A percentile compares a stretch with the other conserved stretches of the same genome.
Evolutionary conservation across 2,329 filamentous ascomycete species (phyloP).

Genomic region (Pseudopithomyces chartarum): DNA sequence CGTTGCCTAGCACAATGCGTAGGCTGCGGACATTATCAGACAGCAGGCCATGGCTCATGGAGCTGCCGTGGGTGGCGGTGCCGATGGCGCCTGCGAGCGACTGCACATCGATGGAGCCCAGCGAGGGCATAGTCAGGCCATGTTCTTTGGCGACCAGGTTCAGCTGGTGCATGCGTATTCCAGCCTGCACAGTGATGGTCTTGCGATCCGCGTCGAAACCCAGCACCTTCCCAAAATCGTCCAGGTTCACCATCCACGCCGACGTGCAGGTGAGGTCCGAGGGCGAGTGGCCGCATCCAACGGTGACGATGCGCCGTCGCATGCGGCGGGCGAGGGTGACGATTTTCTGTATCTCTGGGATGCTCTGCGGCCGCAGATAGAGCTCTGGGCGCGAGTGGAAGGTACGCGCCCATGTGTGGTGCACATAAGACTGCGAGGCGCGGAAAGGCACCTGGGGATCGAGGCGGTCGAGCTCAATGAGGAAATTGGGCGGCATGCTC

Average conservation of each 20-base stretch:
- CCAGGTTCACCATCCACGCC: slow-evolving; percentile 92
- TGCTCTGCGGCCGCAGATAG: slow-evolving; percentile 81
- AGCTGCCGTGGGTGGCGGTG: slow-evolving; percentile 92
- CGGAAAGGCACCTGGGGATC: slow-evolving; percentile 75
- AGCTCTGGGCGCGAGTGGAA: slow-evolving; percentile 89
- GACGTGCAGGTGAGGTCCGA: slow-evolving; percentile 91
- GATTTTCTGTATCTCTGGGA: slow-evolving; percentile 81
- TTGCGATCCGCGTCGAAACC: slow-evolving; percentile 69
- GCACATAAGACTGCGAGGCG: slow-evolving; percentile 71
- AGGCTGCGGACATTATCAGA: slow-evolving; percentile 77
- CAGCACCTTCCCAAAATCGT: slow-evolving; percentile 76
- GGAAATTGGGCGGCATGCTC: slow-evolving; percentile 47
- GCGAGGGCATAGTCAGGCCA: slow-evolving; percentile 84
- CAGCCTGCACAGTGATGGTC: slow-evolving; percentile 80
- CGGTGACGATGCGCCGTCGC: slow-evolving; percentile 79
- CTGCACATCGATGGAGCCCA: slow-evolving; percentile 95
- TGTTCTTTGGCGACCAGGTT: slow-evolving; percentile 73
- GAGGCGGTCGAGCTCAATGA: slow-evolving; percentile 62
- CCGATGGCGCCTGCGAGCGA: slow-evolving; percentile 90
- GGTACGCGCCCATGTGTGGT: slow-evolving; percentile 94
- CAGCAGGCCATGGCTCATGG: slow-evolving; percentile 79
- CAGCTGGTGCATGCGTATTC: slow-evolving; percentile 79
- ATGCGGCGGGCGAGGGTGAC: slow-evolving; percentile 80
- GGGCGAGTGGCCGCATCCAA: slow-evolving; percentile 92
- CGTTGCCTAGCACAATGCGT: slow-evolving; percentile 81